Conservation (phyloP, 352 stramenopile species). For the Globisporangium acanthophoron region DNA sequence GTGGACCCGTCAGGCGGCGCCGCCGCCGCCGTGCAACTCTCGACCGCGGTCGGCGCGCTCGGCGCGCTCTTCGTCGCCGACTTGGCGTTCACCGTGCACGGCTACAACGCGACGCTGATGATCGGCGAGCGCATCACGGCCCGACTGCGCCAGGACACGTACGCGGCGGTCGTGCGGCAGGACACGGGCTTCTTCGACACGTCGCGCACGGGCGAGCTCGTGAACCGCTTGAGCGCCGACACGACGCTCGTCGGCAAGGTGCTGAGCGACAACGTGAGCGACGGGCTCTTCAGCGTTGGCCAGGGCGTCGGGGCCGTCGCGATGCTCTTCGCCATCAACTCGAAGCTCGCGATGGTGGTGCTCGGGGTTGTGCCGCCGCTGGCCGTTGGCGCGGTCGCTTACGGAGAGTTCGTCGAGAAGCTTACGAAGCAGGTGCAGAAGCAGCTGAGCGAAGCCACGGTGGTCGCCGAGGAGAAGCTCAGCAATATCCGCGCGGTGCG, state of each 20-base stretch:
- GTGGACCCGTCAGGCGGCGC: slow-evolving; percentile 15
- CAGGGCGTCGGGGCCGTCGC: slow-evolving; percentile 82
- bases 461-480: slow-evolving; percentile 92
- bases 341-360: slow-evolving; percentile 87
- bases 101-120: slow-evolving; percentile 80
- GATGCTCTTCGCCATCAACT: slow-evolving; percentile 91
- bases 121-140: slow-evolving; percentile 84
- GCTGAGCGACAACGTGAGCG: slow-evolving; percentile 87
- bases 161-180: slow-evolving; percentile 77
- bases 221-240: slow-evolving; percentile 89
- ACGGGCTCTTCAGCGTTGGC: slow-evolving; percentile 69
- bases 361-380: slow-evolving; percentile 89
- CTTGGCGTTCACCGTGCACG: slow-evolving; percentile 64
- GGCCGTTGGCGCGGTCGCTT: slow-evolving; percentile 81
- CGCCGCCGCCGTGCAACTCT: slow-evolving; percentile 23
- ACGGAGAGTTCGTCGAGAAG: slow-evolving; percentile 84
- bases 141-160: slow-evolving; percentile 69
- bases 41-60: slow-evolving; percentile 47
- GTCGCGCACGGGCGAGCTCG: slow-evolving; percentile 86
- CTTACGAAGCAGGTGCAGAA: slow-evolving; percentile 88
- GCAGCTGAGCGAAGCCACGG: slow-evolving; percentile 86
- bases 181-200: slow-evolving; percentile 91
- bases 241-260: slow-evolving; percentile 90
- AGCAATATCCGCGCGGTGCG: slow-evolving; percentile 91
- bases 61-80: slow-evolving; percentile 64